These are phyloP conservation scores for Penicillium manginii DNA, from an alignment of 495 filamentous ascomycete genomes.

Conservation along the genomic window DNA sequence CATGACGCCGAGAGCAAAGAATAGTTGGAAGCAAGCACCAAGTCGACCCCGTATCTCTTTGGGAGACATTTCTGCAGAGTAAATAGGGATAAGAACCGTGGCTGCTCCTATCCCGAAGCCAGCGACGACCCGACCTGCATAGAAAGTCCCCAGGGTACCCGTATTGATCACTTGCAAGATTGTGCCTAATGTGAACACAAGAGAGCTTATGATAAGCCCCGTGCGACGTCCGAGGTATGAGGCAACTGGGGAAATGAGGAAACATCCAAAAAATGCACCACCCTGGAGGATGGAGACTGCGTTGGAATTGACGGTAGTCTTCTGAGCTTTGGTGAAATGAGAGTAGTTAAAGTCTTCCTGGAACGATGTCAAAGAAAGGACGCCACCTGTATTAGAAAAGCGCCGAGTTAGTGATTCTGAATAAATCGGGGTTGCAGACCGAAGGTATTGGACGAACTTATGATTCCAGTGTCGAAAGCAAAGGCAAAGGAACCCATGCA, in stretches of 20 bases:
- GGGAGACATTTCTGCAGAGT: slow-evolving; percentile 55
- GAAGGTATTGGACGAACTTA: slow-evolving; percentile 31
- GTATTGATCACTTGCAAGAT: slow-evolving; percentile 49
- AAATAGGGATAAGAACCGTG: slow-evolving; percentile 58
- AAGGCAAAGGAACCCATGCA: slow-evolving; percentile 47
- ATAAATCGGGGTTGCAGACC: neutral
- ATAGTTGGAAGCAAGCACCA: slow-evolving; percentile 52
- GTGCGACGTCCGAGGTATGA: slow-evolving; percentile 44
- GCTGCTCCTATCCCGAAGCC: slow-evolving; percentile 60
- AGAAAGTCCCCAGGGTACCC: slow-evolving; percentile 46
- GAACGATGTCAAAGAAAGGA: slow-evolving; percentile 45
- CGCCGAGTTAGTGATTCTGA: neutral
- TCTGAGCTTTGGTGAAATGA: slow-evolving; percentile 25
- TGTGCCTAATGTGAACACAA: slow-evolving; percentile 48
- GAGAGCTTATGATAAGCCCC: slow-evolving; percentile 42
- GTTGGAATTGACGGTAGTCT: slow-evolving; percentile 44
- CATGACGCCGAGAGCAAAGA: slow-evolving; percentile 54
- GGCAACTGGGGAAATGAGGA: slow-evolving; percentile 51
- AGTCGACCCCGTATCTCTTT: slow-evolving; percentile 56
- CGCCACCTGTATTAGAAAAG: slow-evolving; percentile 29
- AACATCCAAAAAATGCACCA: slow-evolving; percentile 50
- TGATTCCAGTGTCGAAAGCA: slow-evolving; percentile 45
- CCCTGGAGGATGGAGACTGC: slow-evolving; percentile 47
- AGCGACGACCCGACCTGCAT: slow-evolving; percentile 52
- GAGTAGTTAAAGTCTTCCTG: slow-evolving; percentile 41